Evolutionary conservation across 352 stramenopile genomes (phyloP).

Genomic region (Phytophthora agathidicida): DNA sequence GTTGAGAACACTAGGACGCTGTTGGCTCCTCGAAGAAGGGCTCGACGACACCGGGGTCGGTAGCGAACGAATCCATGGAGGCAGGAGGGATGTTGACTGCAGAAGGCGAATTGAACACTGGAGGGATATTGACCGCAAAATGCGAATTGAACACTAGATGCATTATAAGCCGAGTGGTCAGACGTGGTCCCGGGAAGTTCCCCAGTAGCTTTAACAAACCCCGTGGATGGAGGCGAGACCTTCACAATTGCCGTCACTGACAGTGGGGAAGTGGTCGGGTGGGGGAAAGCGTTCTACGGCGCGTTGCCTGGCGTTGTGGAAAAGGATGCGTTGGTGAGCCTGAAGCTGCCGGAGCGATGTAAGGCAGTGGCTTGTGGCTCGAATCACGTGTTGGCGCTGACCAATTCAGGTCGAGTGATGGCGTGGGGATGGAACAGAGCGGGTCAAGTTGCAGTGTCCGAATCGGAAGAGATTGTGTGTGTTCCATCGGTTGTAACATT

Average conservation of each 20-base stretch:
- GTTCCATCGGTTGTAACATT: constrained; percentile 40
- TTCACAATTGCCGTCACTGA: constrained; percentile 51
- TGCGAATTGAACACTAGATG: too few relatives aligned
- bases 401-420: constrained; percentile 42
- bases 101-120: too few relatives aligned
- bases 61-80: too few relatives aligned
- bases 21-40: too few relatives aligned
- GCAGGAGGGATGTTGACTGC: too few relatives aligned
- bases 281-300: constrained; percentile 72
- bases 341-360: constrained; percentile 42
- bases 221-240: constrained; percentile 54
- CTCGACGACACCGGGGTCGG: too few relatives aligned
- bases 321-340: background rate
- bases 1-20: too few relatives aligned
- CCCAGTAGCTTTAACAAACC: too few relatives aligned
- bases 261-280: constrained; percentile 51
- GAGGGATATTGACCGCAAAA: too few relatives aligned
- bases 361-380: constrained; percentile 49
- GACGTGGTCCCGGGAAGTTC: too few relatives aligned
- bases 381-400: constrained; percentile 63
- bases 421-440: constrained; percentile 64
- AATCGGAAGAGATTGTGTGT: constrained; percentile 10
- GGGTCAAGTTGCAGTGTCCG: constrained; percentile 38
- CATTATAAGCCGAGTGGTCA: too few relatives aligned
- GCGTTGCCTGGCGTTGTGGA: constrained; percentile 36